Evolutionary conservation across 345 rosid genomes (phyloP), one percentile per base, ranked within the genome.

Genomic region (Limnanthes douglasii): DNA sequence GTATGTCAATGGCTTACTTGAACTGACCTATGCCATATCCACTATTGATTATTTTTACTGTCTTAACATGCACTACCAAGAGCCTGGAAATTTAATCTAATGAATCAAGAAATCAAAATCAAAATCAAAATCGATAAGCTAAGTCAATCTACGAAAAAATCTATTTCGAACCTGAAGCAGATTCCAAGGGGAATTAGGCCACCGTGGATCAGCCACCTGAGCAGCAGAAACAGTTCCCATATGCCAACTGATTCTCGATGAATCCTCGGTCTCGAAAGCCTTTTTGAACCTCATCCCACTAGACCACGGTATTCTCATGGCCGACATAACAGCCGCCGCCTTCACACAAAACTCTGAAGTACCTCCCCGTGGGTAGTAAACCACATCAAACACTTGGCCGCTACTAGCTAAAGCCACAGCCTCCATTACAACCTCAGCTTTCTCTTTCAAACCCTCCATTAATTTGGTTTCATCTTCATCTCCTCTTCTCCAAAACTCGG

Each of bases 161-260:
- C n/a, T n/a, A n/a, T n/a, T n/a, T n/a, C n/a, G 20, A 34, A 85
- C 97, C 98, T 77, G 95, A n/a, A 90, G 86, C 50, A 84, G 84
- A 25, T 86, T 67, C 98, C 98, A 90, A 0, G 92, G 93, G 1
- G 97, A 88, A 60, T 76, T 69, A 36, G 86, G 77, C 95, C 95
- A 88, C 31, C 65, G 72, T 29, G 78, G 92, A 46, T 90, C 98
- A 11, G 75, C 70, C 41, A 74, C 81, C 64, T 77, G 86, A 58
- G 74, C 95, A 12, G 73, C 60, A 44, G 94, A 77, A 25, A 84
- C 58, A 5, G 86, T 90, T n/a, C 98, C 98, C 92, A 77, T 68
- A 31, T 79, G 84, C 94, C 98, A 90, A 51, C 94, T 90, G 56
- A 84, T 77, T 50, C 98, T 55, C 0, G 94, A 84, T 4, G 86